Conservation (phyloP, 2,329 filamentous ascomycete species). For the Byssochlamys sp. region DNA sequence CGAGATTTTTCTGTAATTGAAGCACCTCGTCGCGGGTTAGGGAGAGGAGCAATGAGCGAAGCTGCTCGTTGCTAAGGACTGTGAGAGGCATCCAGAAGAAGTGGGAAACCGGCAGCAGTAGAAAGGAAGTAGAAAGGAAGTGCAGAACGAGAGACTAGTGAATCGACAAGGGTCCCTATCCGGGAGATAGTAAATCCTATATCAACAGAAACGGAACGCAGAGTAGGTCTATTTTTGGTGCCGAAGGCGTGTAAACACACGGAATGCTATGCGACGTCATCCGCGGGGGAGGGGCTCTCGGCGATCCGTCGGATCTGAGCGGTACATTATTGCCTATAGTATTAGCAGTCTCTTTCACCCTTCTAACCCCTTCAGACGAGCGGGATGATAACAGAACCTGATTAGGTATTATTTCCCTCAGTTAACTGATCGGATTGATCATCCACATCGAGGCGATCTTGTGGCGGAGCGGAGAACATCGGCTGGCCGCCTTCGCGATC, state of each 20-base stretch:
- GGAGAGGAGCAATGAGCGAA: constrained; percentile 46
- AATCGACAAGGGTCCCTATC: not conserved
- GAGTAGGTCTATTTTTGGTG: no score
- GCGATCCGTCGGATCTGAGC: not conserved
- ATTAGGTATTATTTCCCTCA: not conserved
- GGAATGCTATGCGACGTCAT: not conserved
- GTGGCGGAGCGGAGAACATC: not conserved
- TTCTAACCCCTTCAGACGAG: not conserved
- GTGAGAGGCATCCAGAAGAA: constrained; percentile 48
- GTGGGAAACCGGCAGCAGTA: not conserved
- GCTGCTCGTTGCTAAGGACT: constrained; percentile 48
- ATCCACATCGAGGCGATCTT: not conserved
- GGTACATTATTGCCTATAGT: no score
- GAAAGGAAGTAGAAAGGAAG: not conserved
- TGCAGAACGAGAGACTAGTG: not conserved
- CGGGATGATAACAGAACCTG: not conserved
- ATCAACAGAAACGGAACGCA: not conserved
- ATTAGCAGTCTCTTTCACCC: not conserved
- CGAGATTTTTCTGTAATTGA: constrained; percentile 48
- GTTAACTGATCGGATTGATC: not conserved
- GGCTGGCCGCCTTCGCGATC: not conserved
- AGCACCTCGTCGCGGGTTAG: constrained; percentile 49
- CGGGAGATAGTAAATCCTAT: not conserved
- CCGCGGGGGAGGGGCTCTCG: not conserved
- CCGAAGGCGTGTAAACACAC: no score